A percentile compares a stretch with the other conserved stretches of the same genome.
These are phyloP conservation scores for Trichoderma harzianum DNA, from an alignment of 2,329 filamentous ascomycete genomes.

Conservation along the genomic window DNA sequence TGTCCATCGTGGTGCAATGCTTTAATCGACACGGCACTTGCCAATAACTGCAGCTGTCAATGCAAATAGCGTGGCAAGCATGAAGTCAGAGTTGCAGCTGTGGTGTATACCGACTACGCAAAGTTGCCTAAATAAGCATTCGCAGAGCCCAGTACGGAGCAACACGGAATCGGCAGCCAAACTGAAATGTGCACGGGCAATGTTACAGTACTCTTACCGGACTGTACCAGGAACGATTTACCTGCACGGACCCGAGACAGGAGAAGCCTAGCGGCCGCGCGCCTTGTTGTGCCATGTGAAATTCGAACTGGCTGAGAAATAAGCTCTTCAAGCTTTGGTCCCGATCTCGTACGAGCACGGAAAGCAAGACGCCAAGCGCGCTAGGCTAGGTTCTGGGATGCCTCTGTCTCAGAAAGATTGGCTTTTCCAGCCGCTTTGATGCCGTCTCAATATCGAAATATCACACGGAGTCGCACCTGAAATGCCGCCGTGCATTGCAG, in stretches of 20 bases:
- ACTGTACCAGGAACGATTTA: neutral
- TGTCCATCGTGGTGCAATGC: neutral
- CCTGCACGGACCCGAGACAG: neutral
- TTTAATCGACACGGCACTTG: neutral
- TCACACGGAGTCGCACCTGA: neutral
- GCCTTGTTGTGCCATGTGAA: neutral
- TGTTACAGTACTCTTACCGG: neutral
- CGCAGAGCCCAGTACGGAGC: neutral
- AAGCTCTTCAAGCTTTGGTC: constrained; percentile 4
- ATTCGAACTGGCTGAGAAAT: neutral
- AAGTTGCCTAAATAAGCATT: constrained; percentile 4
- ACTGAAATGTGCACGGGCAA: neutral
- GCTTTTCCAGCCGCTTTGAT: neutral
- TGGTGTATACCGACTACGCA: neutral
- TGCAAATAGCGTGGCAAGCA: neutral
- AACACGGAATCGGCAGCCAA: neutral
- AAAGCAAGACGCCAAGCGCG: constrained; percentile 11
- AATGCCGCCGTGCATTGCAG: neutral
- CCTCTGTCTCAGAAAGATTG: neutral
- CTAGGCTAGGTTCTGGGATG: neutral
- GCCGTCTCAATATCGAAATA: neutral
- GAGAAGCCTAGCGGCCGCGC: neutral
- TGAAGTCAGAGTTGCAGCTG: neutral
- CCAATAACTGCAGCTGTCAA: neutral
- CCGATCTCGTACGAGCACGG: neutral